These are phyloP conservation scores for Boletus rex-veris DNA, from an alignment of 768 basidiomycete genomes.

Conservation along the genomic window DNA sequence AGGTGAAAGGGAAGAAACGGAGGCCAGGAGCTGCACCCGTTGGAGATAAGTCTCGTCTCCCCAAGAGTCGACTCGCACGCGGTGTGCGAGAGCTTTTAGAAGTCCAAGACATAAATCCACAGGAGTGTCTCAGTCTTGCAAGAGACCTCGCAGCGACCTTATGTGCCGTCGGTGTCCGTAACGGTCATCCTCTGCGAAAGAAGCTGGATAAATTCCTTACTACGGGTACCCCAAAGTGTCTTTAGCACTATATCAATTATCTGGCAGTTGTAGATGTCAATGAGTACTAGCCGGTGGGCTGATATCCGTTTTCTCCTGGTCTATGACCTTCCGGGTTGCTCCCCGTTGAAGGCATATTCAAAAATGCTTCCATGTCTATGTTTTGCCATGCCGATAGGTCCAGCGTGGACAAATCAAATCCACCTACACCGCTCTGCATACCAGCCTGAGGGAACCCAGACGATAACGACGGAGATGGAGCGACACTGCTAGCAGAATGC, in stretches of 20 bases:
- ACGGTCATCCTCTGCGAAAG: slow-evolving; percentile 66
- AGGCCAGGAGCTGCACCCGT: slow-evolving; percentile 45
- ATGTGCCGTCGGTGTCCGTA: slow-evolving; percentile 51
- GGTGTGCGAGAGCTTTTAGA: slow-evolving; percentile 65
- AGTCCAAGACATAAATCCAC: slow-evolving; percentile 42
- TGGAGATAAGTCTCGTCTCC: slow-evolving; percentile 37
- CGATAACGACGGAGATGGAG: slow-evolving; percentile 39
- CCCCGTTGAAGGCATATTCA: slow-evolving; percentile 40
- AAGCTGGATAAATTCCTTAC: slow-evolving; percentile 56
- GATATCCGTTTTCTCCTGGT: slow-evolving; percentile 12
- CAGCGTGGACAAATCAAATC: slow-evolving; percentile 49
- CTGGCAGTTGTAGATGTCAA: neutral
- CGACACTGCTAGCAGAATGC: slow-evolving; percentile 22
- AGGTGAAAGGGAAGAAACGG: slow-evolving; percentile 47
- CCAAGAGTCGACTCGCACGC: slow-evolving; percentile 67
- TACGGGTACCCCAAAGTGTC: slow-evolving; percentile 6
- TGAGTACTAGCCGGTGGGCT: neutral
- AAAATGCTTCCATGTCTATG: slow-evolving; percentile 55
- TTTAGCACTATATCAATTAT: slow-evolving; percentile 2
- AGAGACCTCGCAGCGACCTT: slow-evolving; percentile 50
- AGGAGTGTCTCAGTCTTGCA: slow-evolving; percentile 45
- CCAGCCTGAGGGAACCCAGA: slow-evolving; percentile 38
- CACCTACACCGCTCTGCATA: slow-evolving; percentile 20
- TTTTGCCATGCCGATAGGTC: slow-evolving; percentile 45
- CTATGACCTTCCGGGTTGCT: slow-evolving; percentile 25